Evolutionary conservation across 2,329 filamentous ascomycete species (phyloP).

Genomic region (Talaromyces amestolkiae): DNA sequence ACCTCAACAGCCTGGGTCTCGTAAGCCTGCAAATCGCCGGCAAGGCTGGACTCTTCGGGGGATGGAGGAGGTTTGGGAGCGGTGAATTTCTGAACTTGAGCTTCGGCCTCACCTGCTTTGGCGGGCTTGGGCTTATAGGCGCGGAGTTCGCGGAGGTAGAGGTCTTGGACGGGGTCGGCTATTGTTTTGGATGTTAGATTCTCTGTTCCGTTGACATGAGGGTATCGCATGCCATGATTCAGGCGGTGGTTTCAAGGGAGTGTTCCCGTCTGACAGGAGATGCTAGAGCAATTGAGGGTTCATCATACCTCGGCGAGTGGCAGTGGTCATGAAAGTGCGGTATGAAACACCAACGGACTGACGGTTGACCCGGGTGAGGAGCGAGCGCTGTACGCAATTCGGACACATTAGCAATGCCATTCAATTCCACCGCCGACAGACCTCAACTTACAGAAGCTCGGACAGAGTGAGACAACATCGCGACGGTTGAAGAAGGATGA

Average conservation of each 20-base stretch:
- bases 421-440: conserved; percentile 23
- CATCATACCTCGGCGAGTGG: conserved; percentile 60
- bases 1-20: conserved; percentile 92
- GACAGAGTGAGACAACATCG: conserved; percentile 61
- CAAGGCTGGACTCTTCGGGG: conserved; percentile 91
- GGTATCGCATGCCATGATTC: background rate
- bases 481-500: conserved; percentile 14
- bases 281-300: conserved; percentile 21
- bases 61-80: conserved; percentile 78
- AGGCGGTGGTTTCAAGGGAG: background rate
- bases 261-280: background rate
- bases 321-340: conserved; percentile 63
- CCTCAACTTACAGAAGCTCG: conserved; percentile 55
- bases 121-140: conserved; percentile 82
- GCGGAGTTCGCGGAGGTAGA: conserved; percentile 95
- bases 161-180: conserved; percentile 97
- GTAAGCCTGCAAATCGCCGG: conserved; percentile 88
- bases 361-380: conserved; percentile 59
- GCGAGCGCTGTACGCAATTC: conserved; percentile 51
- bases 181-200: conserved; percentile 17
- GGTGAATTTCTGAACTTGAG: conserved; percentile 84
- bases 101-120: conserved; percentile 84
- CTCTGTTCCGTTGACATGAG: background rate
- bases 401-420: background rate
- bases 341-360: conserved; percentile 56